phyloP scores from a whole-genome alignment of 1,284 basidiomycete genomes.

The Puccinia polysora region DNA sequence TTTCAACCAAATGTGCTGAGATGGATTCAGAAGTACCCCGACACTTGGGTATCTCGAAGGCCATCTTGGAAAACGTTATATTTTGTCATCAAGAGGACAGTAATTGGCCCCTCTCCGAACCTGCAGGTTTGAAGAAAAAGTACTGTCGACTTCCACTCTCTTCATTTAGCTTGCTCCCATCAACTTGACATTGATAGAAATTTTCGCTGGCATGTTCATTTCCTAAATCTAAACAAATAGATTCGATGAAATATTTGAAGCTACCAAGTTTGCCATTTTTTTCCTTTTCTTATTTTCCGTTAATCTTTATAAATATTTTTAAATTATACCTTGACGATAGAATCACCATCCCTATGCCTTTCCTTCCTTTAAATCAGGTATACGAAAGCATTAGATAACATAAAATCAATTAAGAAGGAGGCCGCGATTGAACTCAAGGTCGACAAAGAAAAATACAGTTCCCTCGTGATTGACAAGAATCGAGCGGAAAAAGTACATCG shows the following conservation, averaged over 20 bases:
- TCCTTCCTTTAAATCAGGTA: slow-evolving; percentile 60
- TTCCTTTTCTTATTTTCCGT: not conserved
- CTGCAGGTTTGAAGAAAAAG: slow-evolving; percentile 88
- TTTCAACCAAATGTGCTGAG: slow-evolving; percentile 93
- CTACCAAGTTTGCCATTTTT: slow-evolving; percentile 66
- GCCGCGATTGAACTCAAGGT: slow-evolving; percentile 83
- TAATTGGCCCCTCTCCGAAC: slow-evolving; percentile 94
- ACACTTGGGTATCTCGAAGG: slow-evolving; percentile 89
- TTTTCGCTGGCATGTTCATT: not conserved
- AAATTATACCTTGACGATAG: slow-evolving; percentile 1
- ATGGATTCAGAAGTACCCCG: slow-evolving; percentile 91
- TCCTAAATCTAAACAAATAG: slow-evolving; percentile 38
- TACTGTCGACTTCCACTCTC: slow-evolving; percentile 55
- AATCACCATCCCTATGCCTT: slow-evolving; percentile 44
- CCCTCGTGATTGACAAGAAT: slow-evolving; percentile 74
- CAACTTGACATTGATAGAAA: no score
- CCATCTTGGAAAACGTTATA: slow-evolving; percentile 96
- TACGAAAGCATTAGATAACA: slow-evolving; percentile 91
- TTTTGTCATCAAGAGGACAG: slow-evolving; percentile 99
- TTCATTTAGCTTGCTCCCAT: not conserved
- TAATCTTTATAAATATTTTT: no score
- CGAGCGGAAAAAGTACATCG: slow-evolving; percentile 65
- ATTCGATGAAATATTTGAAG: slow-evolving; percentile 94
- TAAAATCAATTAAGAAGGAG: slow-evolving; percentile 84
- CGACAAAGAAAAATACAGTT: slow-evolving; percentile 79